These are phyloP conservation scores for Pichia cephalocereana DNA, from an alignment of 805 yeast species.

Conservation along the genomic window DNA sequence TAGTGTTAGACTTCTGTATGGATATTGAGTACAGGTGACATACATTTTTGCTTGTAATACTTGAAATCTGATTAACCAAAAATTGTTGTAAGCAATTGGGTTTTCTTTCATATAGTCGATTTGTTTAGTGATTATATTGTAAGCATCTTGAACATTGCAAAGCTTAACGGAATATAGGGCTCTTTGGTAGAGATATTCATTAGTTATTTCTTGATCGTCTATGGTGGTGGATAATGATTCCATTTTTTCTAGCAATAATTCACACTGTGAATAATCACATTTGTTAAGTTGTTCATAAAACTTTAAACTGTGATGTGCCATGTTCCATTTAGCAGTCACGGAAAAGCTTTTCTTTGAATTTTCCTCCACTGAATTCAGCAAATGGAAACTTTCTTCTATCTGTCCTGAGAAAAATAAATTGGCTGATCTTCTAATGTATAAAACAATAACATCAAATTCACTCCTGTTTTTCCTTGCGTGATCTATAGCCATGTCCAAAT, in stretches of 20 bases:
- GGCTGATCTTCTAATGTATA: constrained; percentile 32
- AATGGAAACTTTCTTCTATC: constrained; percentile 29
- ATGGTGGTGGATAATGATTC: constrained; percentile 24
- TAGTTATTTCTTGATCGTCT: constrained; percentile 22
- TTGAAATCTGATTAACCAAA: constrained; percentile 38
- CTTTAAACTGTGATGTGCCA: constrained; percentile 31
- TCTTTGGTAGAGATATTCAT: constrained; percentile 22
- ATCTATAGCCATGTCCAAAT: constrained; percentile 37
- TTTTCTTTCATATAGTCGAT: constrained; percentile 15
- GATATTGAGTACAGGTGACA: constrained; percentile 29
- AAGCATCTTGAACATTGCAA: constrained; percentile 17
- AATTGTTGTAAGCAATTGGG: constrained; percentile 27
- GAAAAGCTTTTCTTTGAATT: constrained; percentile 26
- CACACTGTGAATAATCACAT: constrained; percentile 29
- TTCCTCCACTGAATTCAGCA: constrained; percentile 26
- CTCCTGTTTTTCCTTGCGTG: constrained; percentile 27
- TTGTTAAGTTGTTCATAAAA: constrained; percentile 30
- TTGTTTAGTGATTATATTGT: constrained; percentile 15
- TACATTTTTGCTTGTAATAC: constrained; percentile 39
- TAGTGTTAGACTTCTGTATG: constrained; percentile 41
- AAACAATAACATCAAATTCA: constrained; percentile 31
- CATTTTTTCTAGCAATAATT: constrained; percentile 27
- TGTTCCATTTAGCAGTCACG: constrained; percentile 33
- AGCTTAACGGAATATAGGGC: constrained; percentile 14
- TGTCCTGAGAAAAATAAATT: constrained; percentile 31